Percentiles rank a stretch among this genome's conserved stretches.
These are phyloP conservation scores for Cornus suecica DNA, from an alignment of 148 eudicot genomes.

Conservation along the genomic window DNA sequence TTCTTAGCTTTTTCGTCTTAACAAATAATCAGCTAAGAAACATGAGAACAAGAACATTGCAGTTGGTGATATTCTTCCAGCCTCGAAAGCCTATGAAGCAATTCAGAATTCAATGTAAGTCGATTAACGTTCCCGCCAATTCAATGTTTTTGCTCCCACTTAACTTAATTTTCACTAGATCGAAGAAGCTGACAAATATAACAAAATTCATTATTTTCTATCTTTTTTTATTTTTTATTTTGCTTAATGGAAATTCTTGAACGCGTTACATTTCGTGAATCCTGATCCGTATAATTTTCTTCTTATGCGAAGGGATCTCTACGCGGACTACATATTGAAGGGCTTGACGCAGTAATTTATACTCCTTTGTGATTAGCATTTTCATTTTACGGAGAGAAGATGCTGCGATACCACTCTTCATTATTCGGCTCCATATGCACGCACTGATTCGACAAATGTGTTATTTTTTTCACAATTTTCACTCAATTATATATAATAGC, in stretches of 20 bases:
- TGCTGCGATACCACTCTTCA: neutral
- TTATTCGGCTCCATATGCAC: neutral
- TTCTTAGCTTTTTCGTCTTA: conserved; percentile 8
- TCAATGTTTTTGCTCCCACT: neutral
- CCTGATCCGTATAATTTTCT: neutral
- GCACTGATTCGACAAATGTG: neutral
- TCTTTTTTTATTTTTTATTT: no score
- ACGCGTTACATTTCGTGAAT: neutral
- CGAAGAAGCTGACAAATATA: neutral
- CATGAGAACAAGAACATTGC: conserved; percentile 62
- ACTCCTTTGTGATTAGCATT: no score
- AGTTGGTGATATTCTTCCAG: conserved; percentile 58
- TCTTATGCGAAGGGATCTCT: conserved; percentile 23
- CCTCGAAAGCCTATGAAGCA: conserved; percentile 37
- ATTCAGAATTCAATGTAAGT: conserved; percentile 57
- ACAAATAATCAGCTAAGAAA: conserved; percentile 48
- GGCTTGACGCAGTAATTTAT: conserved; percentile 32
- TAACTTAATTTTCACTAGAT: no score
- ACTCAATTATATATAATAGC: neutral
- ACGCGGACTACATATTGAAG: conserved; percentile 48
- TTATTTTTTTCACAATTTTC: neutral
- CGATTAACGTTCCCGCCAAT: neutral
- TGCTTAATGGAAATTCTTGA: no score
- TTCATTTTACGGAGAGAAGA: neutral
- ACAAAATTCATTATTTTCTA: neutral